Conservation (phyloP, 2,329 filamentous ascomycete genomes). For the Ascochyta viciae-villosae region DNA sequence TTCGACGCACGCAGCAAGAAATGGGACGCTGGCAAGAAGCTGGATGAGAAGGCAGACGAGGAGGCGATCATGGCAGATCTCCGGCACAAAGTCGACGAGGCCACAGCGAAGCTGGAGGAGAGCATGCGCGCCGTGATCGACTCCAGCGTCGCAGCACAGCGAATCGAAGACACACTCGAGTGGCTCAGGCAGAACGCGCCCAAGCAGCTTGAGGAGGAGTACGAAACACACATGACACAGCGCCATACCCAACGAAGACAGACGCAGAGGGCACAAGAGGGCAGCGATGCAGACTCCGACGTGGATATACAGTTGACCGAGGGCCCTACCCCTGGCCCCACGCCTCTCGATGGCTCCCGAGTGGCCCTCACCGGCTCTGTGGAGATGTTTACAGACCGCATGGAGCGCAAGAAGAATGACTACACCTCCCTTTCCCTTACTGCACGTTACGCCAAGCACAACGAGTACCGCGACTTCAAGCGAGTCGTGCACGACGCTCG, state of each 20-base stretch:
- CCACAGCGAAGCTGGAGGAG: slow-evolving; percentile 65
- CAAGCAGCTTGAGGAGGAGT: slow-evolving; percentile 37
- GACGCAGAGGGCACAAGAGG: slow-evolving; percentile 13
- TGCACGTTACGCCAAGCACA: slow-evolving; percentile 63
- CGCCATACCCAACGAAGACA: slow-evolving; percentile 36
- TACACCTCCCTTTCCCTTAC: slow-evolving; percentile 50
- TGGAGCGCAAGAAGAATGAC: slow-evolving; percentile 52
- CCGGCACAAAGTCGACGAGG: slow-evolving; percentile 55
- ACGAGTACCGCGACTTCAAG: slow-evolving; percentile 68
- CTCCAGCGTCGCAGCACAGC: slow-evolving; percentile 56
- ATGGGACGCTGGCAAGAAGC: slow-evolving; percentile 45
- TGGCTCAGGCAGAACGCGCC: slow-evolving; percentile 51
- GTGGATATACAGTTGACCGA: slow-evolving; percentile 45
- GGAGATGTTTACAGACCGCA: slow-evolving; percentile 47
- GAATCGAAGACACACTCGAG: slow-evolving; percentile 53
- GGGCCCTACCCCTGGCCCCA: slow-evolving; percentile 48
- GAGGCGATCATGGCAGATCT: slow-evolving; percentile 50
- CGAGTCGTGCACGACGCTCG: slow-evolving; percentile 67
- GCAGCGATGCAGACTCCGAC: slow-evolving; percentile 43
- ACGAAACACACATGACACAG: slow-evolving; percentile 47
- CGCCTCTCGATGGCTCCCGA: slow-evolving; percentile 44
- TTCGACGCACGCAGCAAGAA: slow-evolving; percentile 43
- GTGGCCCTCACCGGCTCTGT: slow-evolving; percentile 43
- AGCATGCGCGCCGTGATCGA: slow-evolving; percentile 66
- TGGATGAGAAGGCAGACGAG: slow-evolving; percentile 50